A percentile compares a stretch with the other conserved stretches of the same genome.
These are phyloP conservation scores for Gyromitra esculenta DNA, from an alignment of 2,329 filamentous ascomycete species.

Conservation along the genomic window DNA sequence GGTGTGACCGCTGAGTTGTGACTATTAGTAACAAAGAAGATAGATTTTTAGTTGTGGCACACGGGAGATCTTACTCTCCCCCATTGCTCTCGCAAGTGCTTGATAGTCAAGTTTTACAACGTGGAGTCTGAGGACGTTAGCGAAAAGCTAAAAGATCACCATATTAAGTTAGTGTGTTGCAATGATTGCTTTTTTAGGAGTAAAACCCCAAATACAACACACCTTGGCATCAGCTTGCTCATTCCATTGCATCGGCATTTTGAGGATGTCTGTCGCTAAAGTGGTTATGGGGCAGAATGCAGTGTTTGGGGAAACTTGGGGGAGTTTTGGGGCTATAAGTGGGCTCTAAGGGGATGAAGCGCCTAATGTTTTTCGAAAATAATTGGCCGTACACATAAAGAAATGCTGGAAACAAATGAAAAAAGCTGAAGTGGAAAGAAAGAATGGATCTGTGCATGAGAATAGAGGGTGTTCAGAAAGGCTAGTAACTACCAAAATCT, in stretches of 20 bases:
- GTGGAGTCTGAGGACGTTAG: conserved; percentile 57
- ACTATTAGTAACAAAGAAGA: conserved; percentile 14
- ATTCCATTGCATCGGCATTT: conserved; percentile 58
- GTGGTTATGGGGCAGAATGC: no score
- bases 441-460: conserved; percentile 30
- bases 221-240: conserved; percentile 57
- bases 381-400: conserved; percentile 18
- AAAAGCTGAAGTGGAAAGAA: conserved; percentile 1
- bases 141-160: conserved; percentile 54
- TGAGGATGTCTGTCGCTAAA: conserved; percentile 10
- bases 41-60: no score
- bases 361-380: neutral
- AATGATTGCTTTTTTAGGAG: neutral
- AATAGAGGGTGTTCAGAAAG: neutral
- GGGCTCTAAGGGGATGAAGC: neutral
- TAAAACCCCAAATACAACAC: neutral
- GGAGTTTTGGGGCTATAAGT: conserved; percentile 35
- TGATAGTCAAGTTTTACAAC: conserved; percentile 56
- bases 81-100: conserved; percentile 57
- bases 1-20: conserved; percentile 54
- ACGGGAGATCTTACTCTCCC: conserved; percentile 52
- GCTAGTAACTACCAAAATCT: neutral
- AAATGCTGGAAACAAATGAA: conserved; percentile 53
- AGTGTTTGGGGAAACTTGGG: neutral
- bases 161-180: conserved; percentile 1